These are phyloP conservation scores for Chenopodium quinoa DNA, from an alignment of 148 eudicot genomes.

Conservation along the genomic window DNA sequence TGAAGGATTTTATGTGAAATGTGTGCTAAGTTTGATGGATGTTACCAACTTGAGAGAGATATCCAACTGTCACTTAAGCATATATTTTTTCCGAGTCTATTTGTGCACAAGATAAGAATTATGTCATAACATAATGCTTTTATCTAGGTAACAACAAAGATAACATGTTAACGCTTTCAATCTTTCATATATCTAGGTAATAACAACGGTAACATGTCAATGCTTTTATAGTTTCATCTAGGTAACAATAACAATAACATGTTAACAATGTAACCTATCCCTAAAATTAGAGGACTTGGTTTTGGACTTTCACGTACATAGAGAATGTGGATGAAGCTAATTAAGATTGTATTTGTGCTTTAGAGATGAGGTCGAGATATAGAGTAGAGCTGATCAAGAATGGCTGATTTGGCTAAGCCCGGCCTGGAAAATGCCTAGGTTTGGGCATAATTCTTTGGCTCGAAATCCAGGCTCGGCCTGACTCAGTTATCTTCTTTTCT, in stretches of 20 bases:
- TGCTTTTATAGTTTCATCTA: too few species aligned
- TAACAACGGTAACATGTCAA: neutral
- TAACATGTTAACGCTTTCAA: neutral
- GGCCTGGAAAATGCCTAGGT: too few species aligned
- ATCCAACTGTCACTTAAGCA: conserved; percentile 15
- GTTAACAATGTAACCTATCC: neutral
- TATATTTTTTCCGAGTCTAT: neutral
- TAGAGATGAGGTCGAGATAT: too few species aligned
- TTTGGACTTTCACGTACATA: too few species aligned
- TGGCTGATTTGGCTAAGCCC: too few species aligned
- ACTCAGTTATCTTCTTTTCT: too few species aligned
- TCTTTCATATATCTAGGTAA: too few species aligned
- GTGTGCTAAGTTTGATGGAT: neutral
- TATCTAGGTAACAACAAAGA: neutral
- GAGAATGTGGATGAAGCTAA: neutral
- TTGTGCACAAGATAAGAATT: neutral
- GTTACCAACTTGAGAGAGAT: conserved; percentile 11
- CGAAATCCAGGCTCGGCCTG: too few species aligned
- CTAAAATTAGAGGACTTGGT: neutral
- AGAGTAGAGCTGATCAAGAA: too few species aligned
- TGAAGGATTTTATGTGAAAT: conserved; percentile 15
- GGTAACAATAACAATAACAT: neutral
- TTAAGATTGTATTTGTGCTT: neutral
- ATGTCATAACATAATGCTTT: neutral
- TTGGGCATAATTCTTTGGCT: too few species aligned